A percentile compares a stretch with the other conserved stretches of the same genome.
Evolutionary conservation across 441 rosid species (phyloP).

Genomic region (Pelargonium cotyledonis): DNA sequence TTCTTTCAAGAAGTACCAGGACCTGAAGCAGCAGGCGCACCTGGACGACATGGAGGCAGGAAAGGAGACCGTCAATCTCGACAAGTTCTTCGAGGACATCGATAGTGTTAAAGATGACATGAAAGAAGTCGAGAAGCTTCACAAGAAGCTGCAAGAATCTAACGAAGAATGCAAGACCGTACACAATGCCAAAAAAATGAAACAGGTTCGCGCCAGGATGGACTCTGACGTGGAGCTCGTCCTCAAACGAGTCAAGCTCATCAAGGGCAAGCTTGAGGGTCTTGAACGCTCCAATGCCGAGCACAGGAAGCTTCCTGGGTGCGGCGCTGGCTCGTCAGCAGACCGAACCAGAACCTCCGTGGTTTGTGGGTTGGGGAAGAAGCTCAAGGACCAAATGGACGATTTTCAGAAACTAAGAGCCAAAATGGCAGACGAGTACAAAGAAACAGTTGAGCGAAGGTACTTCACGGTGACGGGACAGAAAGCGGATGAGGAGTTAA

Average conservation of each 20-base stretch:
- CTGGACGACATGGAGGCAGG: conserved; percentile 64
- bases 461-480: conserved; percentile 79
- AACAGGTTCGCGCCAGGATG: conserved; percentile 61
- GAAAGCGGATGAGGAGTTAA: conserved; percentile 57
- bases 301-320: conserved; percentile 56
- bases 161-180: conserved; percentile 66
- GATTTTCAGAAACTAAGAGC: conserved; percentile 60
- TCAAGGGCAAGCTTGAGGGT: conserved; percentile 73
- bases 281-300: conserved; percentile 68
- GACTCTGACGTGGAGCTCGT: conserved; percentile 60
- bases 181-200: conserved; percentile 67
- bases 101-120: conserved; percentile 77
- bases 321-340: conserved; percentile 79
- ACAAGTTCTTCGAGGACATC: conserved; percentile 72
- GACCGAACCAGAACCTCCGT: conserved; percentile 80
- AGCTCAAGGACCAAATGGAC: conserved; percentile 79
- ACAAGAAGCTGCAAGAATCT: conserved; percentile 60
- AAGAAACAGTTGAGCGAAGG: conserved; percentile 76
- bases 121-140: conserved; percentile 44
- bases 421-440: conserved; percentile 53
- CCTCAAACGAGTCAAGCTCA: conserved; percentile 58
- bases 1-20: conserved; percentile 72
- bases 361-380: conserved; percentile 73
- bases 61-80: conserved; percentile 55
- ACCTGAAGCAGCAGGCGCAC: conserved; percentile 52